Base-by-base conservation (phyloP, 495 filamentous ascomycete species). In the Podospora bellae-mahoneyi region DNA sequence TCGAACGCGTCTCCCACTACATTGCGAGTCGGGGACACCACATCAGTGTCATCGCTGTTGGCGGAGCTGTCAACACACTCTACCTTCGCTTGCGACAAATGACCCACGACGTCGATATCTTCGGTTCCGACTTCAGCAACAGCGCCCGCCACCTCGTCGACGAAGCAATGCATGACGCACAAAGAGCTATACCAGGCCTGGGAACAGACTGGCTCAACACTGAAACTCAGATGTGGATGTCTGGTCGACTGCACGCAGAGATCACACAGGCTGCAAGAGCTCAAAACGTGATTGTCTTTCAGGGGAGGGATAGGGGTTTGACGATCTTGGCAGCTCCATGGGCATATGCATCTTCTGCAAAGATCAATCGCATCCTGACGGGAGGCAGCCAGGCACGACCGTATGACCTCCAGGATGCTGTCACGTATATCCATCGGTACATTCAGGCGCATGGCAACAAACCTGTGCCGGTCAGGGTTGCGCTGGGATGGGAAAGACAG, bases 191-290 rank as follows among this genome's bases (percentile, higher is more conserved):
- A 1, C 23, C 57, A 3, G 28, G 1, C 9, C 32, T 66, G 30
- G 64, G 64, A 28, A 66, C 64, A 20, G 64, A 66, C 55, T 66
- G 64, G 56, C 57, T 66, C 57, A 66, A 66, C 64, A 66, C 57
- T 13, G 57, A 60, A 32, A 66, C 64, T 23, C 57, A 66, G 57
- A 44, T 66, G 56, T 66, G 34, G 32, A 60, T 66, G 55, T 56
- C 64, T 3, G 57, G 57, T 15, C 53, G 23, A 23, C 30, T 59
- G 26, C 64, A 60, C 56, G 34, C 19, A 34, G 57, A 60, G 34
- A 32, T 66, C 13, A 66, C 64, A 27, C 56, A 66, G 56, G n/a
- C 59, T 30, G 57, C 64, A 16, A 28, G 64, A 18, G 26, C 23
- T 6, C 64, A 66, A 28, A 53, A 60, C 16, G 56, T 66, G 48